These are phyloP conservation scores for Fusarium pseudonygamai DNA, from an alignment of 2,329 filamentous ascomycete genomes.

Conservation along the genomic window DNA sequence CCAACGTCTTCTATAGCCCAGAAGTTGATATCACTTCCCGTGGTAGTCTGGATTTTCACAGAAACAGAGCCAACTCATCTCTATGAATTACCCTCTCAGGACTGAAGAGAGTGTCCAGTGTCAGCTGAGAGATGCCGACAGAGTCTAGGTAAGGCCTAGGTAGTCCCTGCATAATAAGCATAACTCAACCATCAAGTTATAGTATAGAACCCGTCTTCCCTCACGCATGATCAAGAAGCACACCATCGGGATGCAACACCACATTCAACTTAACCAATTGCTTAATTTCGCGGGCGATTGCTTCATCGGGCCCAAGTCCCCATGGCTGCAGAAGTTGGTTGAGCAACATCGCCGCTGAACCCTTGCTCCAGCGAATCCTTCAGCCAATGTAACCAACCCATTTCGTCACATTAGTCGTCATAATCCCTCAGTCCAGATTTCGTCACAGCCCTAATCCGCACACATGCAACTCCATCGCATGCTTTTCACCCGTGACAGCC, in stretches of 20 bases:
- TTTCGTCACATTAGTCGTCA: conserved; percentile 14
- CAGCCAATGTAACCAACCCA: background rate
- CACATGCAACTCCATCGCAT: conserved; percentile 18
- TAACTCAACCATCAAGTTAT: background rate
- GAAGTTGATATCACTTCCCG: too few relatives aligned
- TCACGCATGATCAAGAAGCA: background rate
- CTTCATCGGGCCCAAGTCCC: background rate
- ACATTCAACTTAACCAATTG: background rate
- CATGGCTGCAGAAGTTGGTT: background rate
- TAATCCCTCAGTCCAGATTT: conserved; percentile 1
- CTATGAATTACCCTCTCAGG: too few relatives aligned
- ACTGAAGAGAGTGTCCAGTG: fast-evolving
- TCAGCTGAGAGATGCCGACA: background rate
- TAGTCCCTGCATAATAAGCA: conserved; percentile 13
- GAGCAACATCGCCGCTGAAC: background rate
- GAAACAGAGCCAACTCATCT: too few relatives aligned
- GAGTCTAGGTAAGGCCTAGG: background rate
- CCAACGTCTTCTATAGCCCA: too few relatives aligned
- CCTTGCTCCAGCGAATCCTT: conserved; percentile 1
- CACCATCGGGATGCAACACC: background rate
- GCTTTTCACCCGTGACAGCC: conserved; percentile 11
- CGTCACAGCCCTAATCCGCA: background rate
- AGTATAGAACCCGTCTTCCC: background rate
- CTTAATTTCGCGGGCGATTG: background rate
- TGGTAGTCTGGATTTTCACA: too few relatives aligned